These are phyloP conservation scores for Thecaphora thlaspeos DNA, from an alignment of 1,284 basidiomycete genomes.

Conservation along the genomic window DNA sequence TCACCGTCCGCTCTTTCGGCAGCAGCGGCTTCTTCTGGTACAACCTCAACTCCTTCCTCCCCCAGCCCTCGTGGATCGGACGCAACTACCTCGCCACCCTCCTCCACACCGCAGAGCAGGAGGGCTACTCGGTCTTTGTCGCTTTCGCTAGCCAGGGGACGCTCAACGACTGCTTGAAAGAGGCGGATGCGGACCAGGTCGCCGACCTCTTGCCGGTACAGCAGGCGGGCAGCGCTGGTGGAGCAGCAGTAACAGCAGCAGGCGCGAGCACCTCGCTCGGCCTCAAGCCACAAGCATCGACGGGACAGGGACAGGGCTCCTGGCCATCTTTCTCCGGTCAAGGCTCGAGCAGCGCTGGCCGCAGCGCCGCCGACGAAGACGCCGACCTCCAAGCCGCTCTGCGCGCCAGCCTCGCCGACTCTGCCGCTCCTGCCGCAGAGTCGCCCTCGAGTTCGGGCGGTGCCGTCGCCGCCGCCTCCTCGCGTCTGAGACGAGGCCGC, in stretches of 20 bases:
- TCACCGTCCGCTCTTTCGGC: slow-evolving; percentile 51
- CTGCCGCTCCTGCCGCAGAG: not conserved
- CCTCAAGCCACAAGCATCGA: slow-evolving; percentile 6
- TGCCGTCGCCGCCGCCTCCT: not conserved
- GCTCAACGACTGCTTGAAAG: slow-evolving; percentile 18
- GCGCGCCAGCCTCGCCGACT: slow-evolving; percentile 34
- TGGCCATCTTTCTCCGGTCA: too few species aligned
- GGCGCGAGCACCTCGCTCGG: slow-evolving; percentile 14
- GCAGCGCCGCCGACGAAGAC: slow-evolving; percentile 18
- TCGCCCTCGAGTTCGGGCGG: not conserved
- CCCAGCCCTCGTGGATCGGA: slow-evolving; percentile 48
- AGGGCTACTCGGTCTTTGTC: slow-evolving; percentile 54
- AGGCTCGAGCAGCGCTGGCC: too few species aligned
- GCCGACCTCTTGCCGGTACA: slow-evolving; percentile 39
- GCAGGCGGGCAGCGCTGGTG: not conserved
- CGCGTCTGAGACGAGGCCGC: not conserved
- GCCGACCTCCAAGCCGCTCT: slow-evolving; percentile 49
- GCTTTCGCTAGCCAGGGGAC: slow-evolving; percentile 26
- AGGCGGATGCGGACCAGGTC: slow-evolving; percentile 39
- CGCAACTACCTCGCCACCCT: slow-evolving; percentile 49
- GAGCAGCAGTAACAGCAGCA: slow-evolving; percentile 4
- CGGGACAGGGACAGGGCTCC: too few species aligned
- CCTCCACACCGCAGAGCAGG: slow-evolving; percentile 44
- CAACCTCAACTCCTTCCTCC: slow-evolving; percentile 54
- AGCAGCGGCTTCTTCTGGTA: slow-evolving; percentile 39